Base-by-base conservation (phyloP, 148 eudicot species). In the Talinum fruticosum region DNA sequence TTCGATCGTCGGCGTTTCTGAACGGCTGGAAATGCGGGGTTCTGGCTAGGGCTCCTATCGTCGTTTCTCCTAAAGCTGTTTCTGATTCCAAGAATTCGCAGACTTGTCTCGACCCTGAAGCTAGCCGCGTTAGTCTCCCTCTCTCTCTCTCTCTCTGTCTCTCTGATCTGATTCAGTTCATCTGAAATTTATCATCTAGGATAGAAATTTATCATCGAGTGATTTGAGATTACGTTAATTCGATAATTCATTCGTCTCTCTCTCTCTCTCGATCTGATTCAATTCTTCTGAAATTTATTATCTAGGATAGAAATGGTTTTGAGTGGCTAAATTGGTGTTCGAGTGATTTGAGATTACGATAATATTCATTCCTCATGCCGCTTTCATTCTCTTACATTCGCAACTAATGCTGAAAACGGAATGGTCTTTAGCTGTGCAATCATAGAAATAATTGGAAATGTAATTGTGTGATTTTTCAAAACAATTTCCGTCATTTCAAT, bases 41-140 rank as follows among this genome's bases (percentile, higher is more conserved):
- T 15, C 59, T 12, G 10, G 19, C 21, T 13, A 82, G 85, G 67
- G n/a, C 69, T 59, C 82, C 93, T n/a, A 14, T 85, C 1, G 45
- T 86, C 5, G 90, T 91, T 10, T 87, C 91, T 35, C 97, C 97
- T 8, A 91, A 85, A 76, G 93, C 89, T 6, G 99, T 95, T 53
- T 95, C 99, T 1, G 99, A 95, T 84, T 95, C 99, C 6, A 79
- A 86, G 80, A 95, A 93, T 78, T 91, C 96, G 38, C 99, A 95
- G 90, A 95, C 99, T 51, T 95, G 99, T 79, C 97, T 95, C 33
- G 97, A 95, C 74, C 99, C 99, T 78, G 99, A 95, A 81, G 99
- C 99, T 30, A 95, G 97, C 83, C 85, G 87, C 29, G 99, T 95
- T 51, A 78, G 88, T 57, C 33, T 61, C 45, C 61, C 53, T 32